A percentile compares a stretch with the other conserved stretches of the same genome.
Conservation (phyloP, 345 rosid genomes). For the Rhodamnia rubescens region DNA sequence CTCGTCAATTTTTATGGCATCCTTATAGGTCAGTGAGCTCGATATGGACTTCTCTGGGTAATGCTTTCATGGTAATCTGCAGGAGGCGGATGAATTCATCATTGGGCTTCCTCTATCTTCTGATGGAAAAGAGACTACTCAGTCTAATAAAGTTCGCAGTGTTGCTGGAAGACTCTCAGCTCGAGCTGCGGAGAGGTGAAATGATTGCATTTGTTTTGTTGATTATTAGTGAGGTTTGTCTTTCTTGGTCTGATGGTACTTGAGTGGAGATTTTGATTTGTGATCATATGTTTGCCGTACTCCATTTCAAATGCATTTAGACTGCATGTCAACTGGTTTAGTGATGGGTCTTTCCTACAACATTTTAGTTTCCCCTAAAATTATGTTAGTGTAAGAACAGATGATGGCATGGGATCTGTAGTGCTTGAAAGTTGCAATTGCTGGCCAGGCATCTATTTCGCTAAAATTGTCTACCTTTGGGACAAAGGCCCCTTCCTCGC, state of each 20-base stretch:
- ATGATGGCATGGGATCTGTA: neutral
- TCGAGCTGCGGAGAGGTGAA: conserved; percentile 70
- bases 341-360: neutral
- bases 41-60: neutral
- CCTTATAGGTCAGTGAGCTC: neutral
- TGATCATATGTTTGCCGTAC: neutral
- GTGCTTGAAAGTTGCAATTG: neutral
- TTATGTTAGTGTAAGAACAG: neutral
- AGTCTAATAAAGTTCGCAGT: conserved; percentile 75
- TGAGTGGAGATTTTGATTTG: neutral
- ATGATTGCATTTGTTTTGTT: neutral
- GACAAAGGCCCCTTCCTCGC: neutral
- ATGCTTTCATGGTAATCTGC: neutral
- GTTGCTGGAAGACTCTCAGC: conserved; percentile 70
- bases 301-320: neutral
- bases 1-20: neutral
- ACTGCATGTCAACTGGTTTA: neutral
- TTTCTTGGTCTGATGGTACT: neutral
- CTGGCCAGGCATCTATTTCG: neutral
- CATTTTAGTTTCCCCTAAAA: neutral
- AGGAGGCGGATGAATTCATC: conserved; percentile 85
- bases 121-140: conserved; percentile 73
- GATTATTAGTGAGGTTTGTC: neutral
- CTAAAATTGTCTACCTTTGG: neutral
- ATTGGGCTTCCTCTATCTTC: conserved; percentile 76